Conservation (phyloP, 352 stramenopile species). For the Pythium aquatile region DNA sequence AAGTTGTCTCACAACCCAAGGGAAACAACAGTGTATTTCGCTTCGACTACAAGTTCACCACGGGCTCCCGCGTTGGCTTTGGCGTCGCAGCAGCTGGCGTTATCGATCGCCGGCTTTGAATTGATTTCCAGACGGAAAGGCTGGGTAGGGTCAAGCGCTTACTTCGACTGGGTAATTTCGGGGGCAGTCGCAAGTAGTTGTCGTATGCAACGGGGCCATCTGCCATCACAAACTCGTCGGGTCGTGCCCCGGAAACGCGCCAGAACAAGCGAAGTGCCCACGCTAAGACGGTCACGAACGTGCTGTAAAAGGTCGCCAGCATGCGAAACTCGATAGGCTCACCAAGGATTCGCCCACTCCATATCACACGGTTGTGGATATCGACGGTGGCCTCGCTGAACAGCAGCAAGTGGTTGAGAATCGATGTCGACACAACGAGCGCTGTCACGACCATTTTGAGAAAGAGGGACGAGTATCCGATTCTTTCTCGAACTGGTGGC, state of each 20-base stretch:
- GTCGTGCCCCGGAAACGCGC: not conserved
- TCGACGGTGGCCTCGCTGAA: slow-evolving; percentile 6
- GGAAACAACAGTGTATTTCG: not conserved
- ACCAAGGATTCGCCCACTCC: slow-evolving; percentile 8
- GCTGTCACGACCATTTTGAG: slow-evolving; percentile 11
- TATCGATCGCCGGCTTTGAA: not conserved
- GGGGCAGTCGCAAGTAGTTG: slow-evolving; percentile 18
- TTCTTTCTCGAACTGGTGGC: slow-evolving; percentile 2
- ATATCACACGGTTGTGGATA: slow-evolving; percentile 21
- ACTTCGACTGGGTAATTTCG: not conserved
- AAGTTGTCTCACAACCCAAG: too few relatives aligned
- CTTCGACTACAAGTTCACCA: not conserved
- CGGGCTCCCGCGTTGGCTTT: not conserved
- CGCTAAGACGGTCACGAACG: slow-evolving; percentile 14
- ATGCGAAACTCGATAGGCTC: slow-evolving; percentile 17
- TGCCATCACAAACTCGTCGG: slow-evolving; percentile 14
- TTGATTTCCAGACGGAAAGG: not conserved
- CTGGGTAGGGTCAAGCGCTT: not conserved
- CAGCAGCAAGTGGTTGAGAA: slow-evolving; percentile 23
- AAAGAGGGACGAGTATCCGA: slow-evolving; percentile 9
- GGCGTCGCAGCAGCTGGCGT: not conserved
- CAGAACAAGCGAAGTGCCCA: slow-evolving; percentile 16
- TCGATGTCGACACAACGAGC: slow-evolving; percentile 10
- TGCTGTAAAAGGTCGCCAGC: slow-evolving; percentile 22
- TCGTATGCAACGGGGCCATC: slow-evolving; percentile 22